phyloP scores from a whole-genome alignment of 2,329 filamentous ascomycete genomes.

The Ceratocystis destructans region DNA sequence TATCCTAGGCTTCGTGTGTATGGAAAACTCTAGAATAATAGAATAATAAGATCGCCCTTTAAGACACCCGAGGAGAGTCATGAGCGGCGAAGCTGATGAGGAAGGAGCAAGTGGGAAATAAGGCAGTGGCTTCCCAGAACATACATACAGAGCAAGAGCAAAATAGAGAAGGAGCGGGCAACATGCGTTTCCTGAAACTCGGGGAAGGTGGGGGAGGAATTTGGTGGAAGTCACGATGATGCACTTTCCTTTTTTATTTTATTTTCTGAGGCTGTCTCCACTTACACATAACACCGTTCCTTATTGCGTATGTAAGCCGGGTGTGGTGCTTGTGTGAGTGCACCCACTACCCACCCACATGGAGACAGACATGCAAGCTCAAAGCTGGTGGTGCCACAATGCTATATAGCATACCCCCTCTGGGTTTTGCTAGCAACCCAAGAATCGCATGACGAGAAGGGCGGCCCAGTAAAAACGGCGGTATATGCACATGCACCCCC shows the following conservation, averaged over 20 bases:
- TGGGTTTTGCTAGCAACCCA: too few species aligned
- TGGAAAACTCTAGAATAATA: constrained; percentile 3
- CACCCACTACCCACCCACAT: too few species aligned
- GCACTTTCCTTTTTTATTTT: not conserved
- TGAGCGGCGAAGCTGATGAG: too few species aligned
- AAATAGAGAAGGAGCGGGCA: not conserved
- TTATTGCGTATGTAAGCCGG: too few species aligned
- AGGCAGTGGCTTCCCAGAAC: not conserved
- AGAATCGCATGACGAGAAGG: too few species aligned
- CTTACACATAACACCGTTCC: too few species aligned
- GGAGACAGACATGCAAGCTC: too few species aligned
- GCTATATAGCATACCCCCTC: too few species aligned
- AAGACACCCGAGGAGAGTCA: too few species aligned
- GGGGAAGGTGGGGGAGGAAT: not conserved
- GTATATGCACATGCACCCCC: not conserved
- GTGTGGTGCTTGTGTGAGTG: too few species aligned
- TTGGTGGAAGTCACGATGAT: not conserved
- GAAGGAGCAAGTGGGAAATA: not conserved
- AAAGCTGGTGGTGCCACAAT: not conserved
- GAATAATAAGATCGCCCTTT: not conserved
- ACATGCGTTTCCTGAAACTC: not conserved
- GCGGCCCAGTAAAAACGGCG: too few species aligned
- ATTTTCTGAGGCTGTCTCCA: too few species aligned
- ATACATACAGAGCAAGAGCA: not conserved
- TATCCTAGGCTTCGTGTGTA: not conserved